Conservation (phyloP, 2,329 filamentous ascomycete species). For the Fusarium pilosicola region DNA sequence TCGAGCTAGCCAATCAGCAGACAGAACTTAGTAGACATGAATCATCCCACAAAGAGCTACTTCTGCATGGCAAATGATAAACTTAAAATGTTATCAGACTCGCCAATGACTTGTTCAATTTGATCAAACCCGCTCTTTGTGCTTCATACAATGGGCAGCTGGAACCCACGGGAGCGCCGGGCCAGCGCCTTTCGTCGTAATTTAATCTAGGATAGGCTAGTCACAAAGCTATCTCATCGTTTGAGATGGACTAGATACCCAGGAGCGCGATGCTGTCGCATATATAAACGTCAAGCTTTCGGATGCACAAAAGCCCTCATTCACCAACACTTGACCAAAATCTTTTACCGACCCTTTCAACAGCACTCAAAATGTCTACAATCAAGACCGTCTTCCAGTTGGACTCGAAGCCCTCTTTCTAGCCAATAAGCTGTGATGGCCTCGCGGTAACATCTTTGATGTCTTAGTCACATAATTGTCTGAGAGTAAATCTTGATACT, state of each 20-base stretch:
- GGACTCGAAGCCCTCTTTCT: background rate
- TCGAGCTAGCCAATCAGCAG: background rate
- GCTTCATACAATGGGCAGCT: background rate
- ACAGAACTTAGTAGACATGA: background rate
- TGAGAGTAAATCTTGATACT: too few species aligned
- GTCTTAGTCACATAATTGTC: too few species aligned
- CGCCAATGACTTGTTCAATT: background rate
- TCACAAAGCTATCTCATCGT: background rate
- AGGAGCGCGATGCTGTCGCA: background rate
- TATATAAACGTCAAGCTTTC: background rate
- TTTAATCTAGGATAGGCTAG: background rate
- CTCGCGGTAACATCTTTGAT: too few species aligned
- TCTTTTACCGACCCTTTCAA: accelerated
- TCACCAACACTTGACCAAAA: background rate
- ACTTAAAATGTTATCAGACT: background rate
- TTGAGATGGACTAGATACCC: accelerated
- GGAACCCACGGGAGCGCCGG: too few species aligned
- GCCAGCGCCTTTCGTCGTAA: background rate
- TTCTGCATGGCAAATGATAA: background rate
- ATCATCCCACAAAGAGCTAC: background rate
- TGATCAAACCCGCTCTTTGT: background rate
- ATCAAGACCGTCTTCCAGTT: background rate
- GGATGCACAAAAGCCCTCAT: background rate
- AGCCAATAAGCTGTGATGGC: too few species aligned
- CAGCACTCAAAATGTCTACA: background rate